Percentiles rank a stretch among this genome's conserved stretches.
These are phyloP conservation scores for Blastobotrys terrestris DNA, from an alignment of 805 yeast genomes.

Conservation along the genomic window DNA sequence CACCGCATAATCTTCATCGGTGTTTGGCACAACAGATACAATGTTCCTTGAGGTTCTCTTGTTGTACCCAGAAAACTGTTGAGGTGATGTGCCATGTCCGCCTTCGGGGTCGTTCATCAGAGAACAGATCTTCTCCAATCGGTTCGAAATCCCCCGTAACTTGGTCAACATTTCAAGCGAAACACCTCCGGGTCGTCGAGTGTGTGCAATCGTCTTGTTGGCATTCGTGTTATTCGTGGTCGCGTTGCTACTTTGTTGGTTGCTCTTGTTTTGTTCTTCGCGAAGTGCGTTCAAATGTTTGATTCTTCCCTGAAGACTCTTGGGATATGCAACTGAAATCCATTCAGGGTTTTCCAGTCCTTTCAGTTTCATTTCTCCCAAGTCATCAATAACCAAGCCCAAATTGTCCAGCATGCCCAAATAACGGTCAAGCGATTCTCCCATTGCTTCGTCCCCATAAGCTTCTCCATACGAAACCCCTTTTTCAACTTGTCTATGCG, in stretches of 20 bases:
- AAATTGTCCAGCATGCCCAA: conserved; percentile 55
- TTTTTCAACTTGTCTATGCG: conserved; percentile 30
- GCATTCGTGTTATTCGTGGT: background rate
- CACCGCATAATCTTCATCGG: conserved; percentile 20
- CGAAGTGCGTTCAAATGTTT: conserved; percentile 13
- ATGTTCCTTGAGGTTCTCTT: conserved; percentile 14
- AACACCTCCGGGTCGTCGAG: conserved; percentile 13
- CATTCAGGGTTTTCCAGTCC: conserved; percentile 92
- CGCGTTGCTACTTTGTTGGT: background rate
- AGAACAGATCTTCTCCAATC: conserved; percentile 24
- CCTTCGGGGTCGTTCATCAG: conserved; percentile 7
- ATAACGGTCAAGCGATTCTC: conserved; percentile 59
- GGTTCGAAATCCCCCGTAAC: conserved; percentile 17
- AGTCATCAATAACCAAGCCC: conserved; percentile 59
- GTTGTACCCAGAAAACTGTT: conserved; percentile 9
- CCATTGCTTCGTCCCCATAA: conserved; percentile 39
- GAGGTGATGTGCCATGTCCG: conserved; percentile 4
- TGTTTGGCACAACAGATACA: conserved; percentile 16
- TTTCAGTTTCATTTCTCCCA: conserved; percentile 86
- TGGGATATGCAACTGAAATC: conserved; percentile 74
- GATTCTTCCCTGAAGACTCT: conserved; percentile 19
- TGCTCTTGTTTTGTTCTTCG: conserved; percentile 5
- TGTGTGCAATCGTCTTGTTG: conserved; percentile 2
- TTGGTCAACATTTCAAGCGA: conserved; percentile 15
- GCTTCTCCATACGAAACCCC: conserved; percentile 33